These are phyloP conservation scores for Rhipidocladum racemiflorum DNA, from an alignment of 176 grass and related monocot genomes.

Conservation along the genomic window DNA sequence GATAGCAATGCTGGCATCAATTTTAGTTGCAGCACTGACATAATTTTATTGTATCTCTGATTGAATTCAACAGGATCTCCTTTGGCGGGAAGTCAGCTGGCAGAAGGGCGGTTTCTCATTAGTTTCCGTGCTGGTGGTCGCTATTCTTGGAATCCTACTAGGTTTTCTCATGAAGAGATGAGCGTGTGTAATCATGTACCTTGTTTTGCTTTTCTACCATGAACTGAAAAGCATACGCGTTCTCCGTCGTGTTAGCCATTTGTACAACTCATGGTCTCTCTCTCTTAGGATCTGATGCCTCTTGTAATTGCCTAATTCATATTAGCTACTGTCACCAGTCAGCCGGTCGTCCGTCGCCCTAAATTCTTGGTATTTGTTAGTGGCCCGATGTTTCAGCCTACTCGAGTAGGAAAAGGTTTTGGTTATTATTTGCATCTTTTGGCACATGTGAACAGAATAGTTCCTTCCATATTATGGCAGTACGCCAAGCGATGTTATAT, in stretches of 20 bases:
- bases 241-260: conserved; percentile 27
- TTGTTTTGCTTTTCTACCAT: conserved; percentile 10
- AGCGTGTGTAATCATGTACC: conserved; percentile 26
- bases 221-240: conserved; percentile 9
- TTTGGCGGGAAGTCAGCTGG: conserved; percentile 58
- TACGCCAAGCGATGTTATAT: neutral
- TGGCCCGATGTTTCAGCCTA: neutral
- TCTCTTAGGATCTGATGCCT: conserved; percentile 38
- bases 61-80: conserved; percentile 52
- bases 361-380: neutral
- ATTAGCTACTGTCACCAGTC: conserved; percentile 18
- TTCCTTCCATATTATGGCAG: neutral
- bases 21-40: neutral
- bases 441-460: conserved; percentile 9
- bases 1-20: conserved; percentile 6
- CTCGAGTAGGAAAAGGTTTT: neutral
- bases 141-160: conserved; percentile 74
- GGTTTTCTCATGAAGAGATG: conserved; percentile 72
- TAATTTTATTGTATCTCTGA: conserved; percentile 7
- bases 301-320: conserved; percentile 35
- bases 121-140: conserved; percentile 52
- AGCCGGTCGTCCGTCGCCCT: conserved; percentile 10
- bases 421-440: conserved; percentile 19
- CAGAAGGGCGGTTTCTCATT: conserved; percentile 58
- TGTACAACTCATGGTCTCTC: conserved; percentile 25